Evolutionary conservation across 208 protist genomes (phyloP).

Genomic region (Trypanosomatidae sp.): DNA sequence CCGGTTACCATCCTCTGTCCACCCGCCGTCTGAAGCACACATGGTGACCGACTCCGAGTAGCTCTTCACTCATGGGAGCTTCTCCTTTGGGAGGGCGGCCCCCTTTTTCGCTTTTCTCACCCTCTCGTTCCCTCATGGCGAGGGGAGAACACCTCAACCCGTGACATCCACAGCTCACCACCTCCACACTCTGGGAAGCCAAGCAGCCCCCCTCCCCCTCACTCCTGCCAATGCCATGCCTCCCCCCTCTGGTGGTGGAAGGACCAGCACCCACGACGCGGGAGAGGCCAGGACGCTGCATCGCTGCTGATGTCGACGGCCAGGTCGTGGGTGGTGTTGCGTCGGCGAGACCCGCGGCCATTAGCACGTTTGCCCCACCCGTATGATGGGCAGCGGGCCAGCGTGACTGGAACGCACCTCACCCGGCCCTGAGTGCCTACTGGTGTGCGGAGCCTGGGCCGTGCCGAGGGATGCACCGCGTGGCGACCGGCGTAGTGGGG

Average conservation of each 20-base stretch:
- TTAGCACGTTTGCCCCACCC: background rate
- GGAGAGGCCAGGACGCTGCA: background rate
- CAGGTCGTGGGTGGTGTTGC: background rate
- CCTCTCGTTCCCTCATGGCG: background rate
- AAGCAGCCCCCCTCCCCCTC: background rate
- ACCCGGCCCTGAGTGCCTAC: background rate
- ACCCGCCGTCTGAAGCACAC: no score
- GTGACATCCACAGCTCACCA: background rate
- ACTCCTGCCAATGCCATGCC: background rate
- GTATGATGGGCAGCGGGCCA: background rate
- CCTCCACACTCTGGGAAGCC: background rate
- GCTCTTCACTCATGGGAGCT: no score
- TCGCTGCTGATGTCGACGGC: background rate
- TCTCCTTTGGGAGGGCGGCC: no score
- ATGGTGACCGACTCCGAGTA: no score
- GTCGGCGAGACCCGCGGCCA: background rate
- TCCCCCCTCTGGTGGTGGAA: background rate
- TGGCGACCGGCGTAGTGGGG: background rate
- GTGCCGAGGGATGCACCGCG: background rate
- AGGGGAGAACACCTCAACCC: background rate
- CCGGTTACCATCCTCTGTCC: no score
- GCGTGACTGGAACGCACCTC: background rate
- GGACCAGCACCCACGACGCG: background rate
- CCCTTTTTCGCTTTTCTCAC: no score
- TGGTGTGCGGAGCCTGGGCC: background rate